Conservation (phyloP, 1,284 basidiomycete species). For the Chalciporus piperatoides region DNA sequence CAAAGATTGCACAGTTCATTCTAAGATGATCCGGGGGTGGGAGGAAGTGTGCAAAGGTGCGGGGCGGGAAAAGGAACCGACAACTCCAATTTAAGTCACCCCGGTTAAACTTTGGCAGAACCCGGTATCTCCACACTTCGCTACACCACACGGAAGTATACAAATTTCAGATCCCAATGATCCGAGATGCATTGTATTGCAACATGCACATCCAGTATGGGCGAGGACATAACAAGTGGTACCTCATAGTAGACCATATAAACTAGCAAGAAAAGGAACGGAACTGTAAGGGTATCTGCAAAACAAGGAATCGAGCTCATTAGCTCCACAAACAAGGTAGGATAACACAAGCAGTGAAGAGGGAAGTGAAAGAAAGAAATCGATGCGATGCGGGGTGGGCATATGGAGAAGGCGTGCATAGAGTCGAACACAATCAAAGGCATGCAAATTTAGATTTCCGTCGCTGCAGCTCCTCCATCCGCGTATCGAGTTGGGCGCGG, state of each 20-base stretch:
- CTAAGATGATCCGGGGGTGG: slow-evolving; percentile 12
- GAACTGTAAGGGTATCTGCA: slow-evolving; percentile 32
- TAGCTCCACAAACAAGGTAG: slow-evolving; percentile 26
- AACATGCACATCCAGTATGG: slow-evolving; percentile 22
- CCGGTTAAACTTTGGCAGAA: slow-evolving; percentile 1
- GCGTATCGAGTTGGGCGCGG: slow-evolving; percentile 75
- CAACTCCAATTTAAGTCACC: slow-evolving; percentile 21
- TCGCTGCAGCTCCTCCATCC: slow-evolving; percentile 78
- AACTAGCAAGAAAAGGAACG: slow-evolving; percentile 29
- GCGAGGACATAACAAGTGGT: slow-evolving; percentile 26
- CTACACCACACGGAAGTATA: slow-evolving; percentile 7
- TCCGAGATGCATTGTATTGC: slow-evolving; percentile 29
- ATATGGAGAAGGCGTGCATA: slow-evolving; percentile 4
- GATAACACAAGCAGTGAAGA: slow-evolving; percentile 27
- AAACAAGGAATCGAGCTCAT: slow-evolving; percentile 26
- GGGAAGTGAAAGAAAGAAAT: slow-evolving; percentile 9
- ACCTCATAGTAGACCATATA: slow-evolving; percentile 36
- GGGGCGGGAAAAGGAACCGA: slow-evolving; percentile 12
- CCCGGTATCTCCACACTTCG: neutral
- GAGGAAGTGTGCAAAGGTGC: slow-evolving; percentile 2
- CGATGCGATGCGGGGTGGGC: slow-evolving; percentile 4
- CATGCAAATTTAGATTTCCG: slow-evolving; percentile 85
- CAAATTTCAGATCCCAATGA: slow-evolving; percentile 1
- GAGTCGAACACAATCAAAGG: slow-evolving; percentile 40
- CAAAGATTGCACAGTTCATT: too few relatives aligned